Base-by-base conservation (phyloP, 169 alveolate species). In the Amoebophrya sp. region DNA sequence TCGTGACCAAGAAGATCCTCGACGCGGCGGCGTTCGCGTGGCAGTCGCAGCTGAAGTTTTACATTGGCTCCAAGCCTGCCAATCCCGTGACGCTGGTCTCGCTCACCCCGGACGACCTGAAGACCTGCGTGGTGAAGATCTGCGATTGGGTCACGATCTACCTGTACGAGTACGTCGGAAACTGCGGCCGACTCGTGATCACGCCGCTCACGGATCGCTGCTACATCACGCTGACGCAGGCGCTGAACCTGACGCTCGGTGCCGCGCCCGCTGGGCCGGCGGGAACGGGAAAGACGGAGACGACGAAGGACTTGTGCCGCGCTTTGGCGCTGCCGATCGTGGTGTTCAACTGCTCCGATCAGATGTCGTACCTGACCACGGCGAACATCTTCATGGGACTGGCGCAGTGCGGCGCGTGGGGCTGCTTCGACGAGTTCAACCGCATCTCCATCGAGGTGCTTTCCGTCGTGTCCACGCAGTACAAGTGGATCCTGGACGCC, bases 241-340 rank as follows among this genome's bases (percentile, higher is more conserved):
- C 98, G 15, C 93, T 97, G 89, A 96, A 97, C 93, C 92, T 97
- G 34, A 96, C 96, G 39, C 95, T 97, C 95, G 99, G 99, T 40
- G 99, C 99, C 29, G 99, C 99, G 0, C 99, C 99, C 23, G 98
- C 98, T 31, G 99, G 99, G n/a, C 99, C 99, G 15, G 99, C 99
- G 10, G 99, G 99, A 42, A 97, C 99, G 43, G 99, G 99, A 18
- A 97, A 97, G 94, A 97, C 99, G 29, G 99, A 97, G 94, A 96
- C 99, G 31, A 97, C 99, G 41, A 97, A 97, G 94, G 99, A 97
- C 94, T 95, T 97, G 88, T 97, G 98, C 4, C 94, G 97, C 34
- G 98, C 98, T 29, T 93, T 97, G 94, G 99, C 97, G 78, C 95
- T 96, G 92, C 98, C 98, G 88, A 95, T 97, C 89, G 96, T 96